A percentile compares a stretch with the other conserved stretches of the same genome.
Conservation (phyloP, 768 basidiomycete species). For the Suillus lakei region DNA sequence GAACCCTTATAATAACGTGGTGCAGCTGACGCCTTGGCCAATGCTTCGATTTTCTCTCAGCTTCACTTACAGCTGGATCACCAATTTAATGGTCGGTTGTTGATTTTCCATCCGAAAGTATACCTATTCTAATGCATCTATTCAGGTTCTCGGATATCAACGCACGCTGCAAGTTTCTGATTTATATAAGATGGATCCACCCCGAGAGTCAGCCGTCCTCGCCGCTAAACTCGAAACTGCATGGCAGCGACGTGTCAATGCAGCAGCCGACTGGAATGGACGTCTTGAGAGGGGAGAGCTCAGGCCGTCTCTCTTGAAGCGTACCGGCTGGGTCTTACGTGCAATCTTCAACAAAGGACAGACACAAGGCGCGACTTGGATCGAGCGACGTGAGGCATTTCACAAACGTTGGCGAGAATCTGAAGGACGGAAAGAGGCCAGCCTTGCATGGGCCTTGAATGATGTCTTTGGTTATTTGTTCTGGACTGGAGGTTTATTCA, state of each 20-base stretch:
- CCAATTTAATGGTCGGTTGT: constrained; percentile 52
- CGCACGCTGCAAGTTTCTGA: constrained; percentile 76
- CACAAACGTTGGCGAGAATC: no score
- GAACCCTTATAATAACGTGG: neutral
- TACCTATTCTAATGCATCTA: neutral
- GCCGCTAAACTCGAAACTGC: no score
- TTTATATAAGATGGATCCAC: constrained; percentile 66
- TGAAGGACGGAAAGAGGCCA: constrained; percentile 58
- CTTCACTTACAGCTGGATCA: constrained; percentile 73
- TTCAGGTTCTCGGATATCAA: constrained; percentile 65
- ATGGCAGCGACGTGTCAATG: no score
- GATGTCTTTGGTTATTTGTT: constrained; percentile 61
- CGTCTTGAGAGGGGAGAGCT: no score
- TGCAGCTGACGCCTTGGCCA: constrained; percentile 59
- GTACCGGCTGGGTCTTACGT: no score
- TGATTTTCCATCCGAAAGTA: neutral
- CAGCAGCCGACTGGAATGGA: no score
- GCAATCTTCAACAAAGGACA: no score
- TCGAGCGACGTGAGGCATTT: no score
- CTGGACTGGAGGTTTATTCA: constrained; percentile 67
- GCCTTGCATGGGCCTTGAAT: constrained; percentile 63
- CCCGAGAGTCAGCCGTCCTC: no score
- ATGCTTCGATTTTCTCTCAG: no score
- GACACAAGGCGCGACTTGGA: no score
- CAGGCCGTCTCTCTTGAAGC: no score